Percentiles rank a stretch among this genome's conserved stretches.
These are phyloP conservation scores for Phylloporus sp. DNA, from an alignment of 1,284 basidiomycete species.

Conservation along the genomic window DNA sequence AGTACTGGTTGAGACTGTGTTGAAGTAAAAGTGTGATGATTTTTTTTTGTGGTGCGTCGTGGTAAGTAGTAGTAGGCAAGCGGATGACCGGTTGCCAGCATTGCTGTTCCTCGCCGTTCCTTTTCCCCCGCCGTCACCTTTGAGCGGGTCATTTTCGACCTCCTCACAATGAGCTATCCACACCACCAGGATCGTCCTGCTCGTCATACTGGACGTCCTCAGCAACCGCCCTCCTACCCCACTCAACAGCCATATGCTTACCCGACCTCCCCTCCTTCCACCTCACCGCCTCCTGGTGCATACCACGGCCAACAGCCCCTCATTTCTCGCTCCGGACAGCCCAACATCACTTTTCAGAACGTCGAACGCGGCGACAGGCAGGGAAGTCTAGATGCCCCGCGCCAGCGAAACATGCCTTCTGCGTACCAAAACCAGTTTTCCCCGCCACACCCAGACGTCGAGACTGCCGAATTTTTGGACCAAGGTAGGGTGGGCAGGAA, in stretches of 20 bases:
- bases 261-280: conserved; percentile 23
- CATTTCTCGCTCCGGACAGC: conserved; percentile 34
- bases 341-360: conserved; percentile 68
- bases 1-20: too few relatives aligned
- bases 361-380: conserved; percentile 69
- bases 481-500: conserved; percentile 67
- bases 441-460: conserved; percentile 51
- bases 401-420: conserved; percentile 51
- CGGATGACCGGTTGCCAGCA: conserved; percentile 26
- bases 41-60: conserved; percentile 14
- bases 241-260: conserved; percentile 34
- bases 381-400: conserved; percentile 54
- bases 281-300: conserved; percentile 33
- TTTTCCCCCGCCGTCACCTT: conserved; percentile 15
- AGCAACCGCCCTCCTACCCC: conserved; percentile 35
- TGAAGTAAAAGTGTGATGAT: neutral
- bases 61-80: neutral
- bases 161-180: conserved; percentile 45
- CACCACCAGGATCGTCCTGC: conserved; percentile 49
- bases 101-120: conserved; percentile 30
- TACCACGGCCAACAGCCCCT: conserved; percentile 25
- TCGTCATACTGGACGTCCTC: conserved; percentile 50
- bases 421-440: conserved; percentile 59
- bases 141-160: conserved; percentile 4
- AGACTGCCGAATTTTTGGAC: conserved; percentile 47